These are phyloP conservation scores for Paraphoma sp. DNA, from an alignment of 2,329 filamentous ascomycete genomes.

Conservation along the genomic window DNA sequence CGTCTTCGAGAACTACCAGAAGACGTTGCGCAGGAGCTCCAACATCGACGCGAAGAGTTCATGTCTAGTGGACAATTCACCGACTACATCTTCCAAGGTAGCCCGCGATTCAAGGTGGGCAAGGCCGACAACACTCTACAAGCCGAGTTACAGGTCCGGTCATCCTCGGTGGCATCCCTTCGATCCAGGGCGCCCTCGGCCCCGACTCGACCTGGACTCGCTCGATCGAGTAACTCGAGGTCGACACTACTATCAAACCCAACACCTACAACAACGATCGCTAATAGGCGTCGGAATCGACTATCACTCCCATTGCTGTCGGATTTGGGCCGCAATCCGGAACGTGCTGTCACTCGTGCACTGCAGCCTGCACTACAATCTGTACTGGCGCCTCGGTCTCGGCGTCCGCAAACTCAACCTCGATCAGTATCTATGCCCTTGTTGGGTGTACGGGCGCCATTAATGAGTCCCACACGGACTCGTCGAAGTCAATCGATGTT, in stretches of 20 bases:
- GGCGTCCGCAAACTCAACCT: not conserved
- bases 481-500: too few relatives aligned
- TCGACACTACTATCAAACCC: not conserved
- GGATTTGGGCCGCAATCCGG: not conserved
- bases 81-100: constrained; percentile 7
- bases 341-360: not conserved
- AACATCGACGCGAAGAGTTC: not conserved
- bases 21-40: constrained; percentile 8
- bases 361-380: not conserved
- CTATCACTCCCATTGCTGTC: not conserved
- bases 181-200: too few relatives aligned
- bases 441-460: not conserved
- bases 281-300: not conserved
- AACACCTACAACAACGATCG: not conserved
- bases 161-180: not conserved
- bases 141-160: constrained; percentile 3
- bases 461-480: not conserved
- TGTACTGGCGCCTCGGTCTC: not conserved
- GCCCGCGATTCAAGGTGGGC: constrained; percentile 3
- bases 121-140: constrained; percentile 1
- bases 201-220: not conserved
- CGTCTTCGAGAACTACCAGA: constrained; percentile 1
- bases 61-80: not conserved
- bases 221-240: not conserved
- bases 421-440: not conserved